These are phyloP conservation scores for Torulaspora delbrueckii DNA, from an alignment of 805 yeast species.

Conservation along the genomic window DNA sequence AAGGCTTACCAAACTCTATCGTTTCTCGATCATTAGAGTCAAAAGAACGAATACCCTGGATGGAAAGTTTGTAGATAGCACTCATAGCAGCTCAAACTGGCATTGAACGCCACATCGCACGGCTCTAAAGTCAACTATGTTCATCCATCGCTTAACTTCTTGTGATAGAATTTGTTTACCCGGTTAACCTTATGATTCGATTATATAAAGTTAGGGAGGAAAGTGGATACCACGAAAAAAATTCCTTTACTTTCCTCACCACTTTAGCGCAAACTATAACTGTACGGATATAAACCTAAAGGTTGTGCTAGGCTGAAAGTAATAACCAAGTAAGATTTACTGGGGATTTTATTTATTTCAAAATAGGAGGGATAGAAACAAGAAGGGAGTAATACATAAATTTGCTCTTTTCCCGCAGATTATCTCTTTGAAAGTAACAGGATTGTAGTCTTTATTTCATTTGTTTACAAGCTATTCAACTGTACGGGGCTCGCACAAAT, in stretches of 20 bases:
- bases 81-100: constrained; percentile 31
- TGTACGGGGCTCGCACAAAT: not conserved
- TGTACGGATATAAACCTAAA: constrained; percentile 2
- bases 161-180: not conserved
- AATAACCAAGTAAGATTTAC: not conserved
- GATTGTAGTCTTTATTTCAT: constrained; percentile 10
- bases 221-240: not conserved
- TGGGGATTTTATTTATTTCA: not conserved
- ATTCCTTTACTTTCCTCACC: not conserved
- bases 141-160: not conserved
- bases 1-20: constrained; percentile 82
- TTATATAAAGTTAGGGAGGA: not conserved
- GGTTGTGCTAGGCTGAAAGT: constrained; percentile 6
- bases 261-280: not conserved
- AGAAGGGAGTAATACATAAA: not conserved
- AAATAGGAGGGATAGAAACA: not conserved
- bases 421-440: constrained; percentile 8
- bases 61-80: constrained; percentile 53
- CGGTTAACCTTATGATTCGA: not conserved
- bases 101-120: not conserved
- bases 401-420: not conserved
- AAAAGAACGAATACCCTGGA: constrained; percentile 88
- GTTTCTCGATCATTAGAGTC: constrained; percentile 80
- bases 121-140: not conserved
- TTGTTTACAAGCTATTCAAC: constrained; percentile 1